Evolutionary conservation across 257 asterid genomes (phyloP).

Genomic region (Solanum appendiculatum): DNA sequence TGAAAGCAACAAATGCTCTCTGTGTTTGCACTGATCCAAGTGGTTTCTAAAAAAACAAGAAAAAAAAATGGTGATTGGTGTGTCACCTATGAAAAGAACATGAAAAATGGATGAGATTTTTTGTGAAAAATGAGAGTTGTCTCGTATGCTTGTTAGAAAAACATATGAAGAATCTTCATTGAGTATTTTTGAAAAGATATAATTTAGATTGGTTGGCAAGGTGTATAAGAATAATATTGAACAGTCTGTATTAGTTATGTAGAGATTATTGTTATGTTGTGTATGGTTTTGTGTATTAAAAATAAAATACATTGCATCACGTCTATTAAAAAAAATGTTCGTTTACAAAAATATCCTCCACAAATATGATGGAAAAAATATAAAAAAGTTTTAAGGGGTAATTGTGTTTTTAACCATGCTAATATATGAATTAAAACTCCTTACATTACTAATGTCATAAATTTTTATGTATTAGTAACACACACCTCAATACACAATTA

Average conservation of each 20-base stretch:
- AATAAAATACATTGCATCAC: background rate
- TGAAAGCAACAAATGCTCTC: too few relatives aligned
- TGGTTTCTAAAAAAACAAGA: too few relatives aligned
- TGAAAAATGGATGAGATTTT: background rate
- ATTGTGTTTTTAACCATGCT: background rate
- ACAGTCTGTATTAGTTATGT: background rate
- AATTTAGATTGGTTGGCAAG: fast-evolving
- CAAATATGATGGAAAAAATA: too few relatives aligned
- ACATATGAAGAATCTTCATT: too few relatives aligned
- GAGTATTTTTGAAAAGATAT: background rate
- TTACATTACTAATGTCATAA: too few relatives aligned
- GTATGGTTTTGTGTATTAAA: too few relatives aligned
- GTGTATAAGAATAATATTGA: background rate
- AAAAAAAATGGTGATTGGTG: background rate
- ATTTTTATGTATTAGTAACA: too few relatives aligned
- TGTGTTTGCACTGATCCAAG: too few relatives aligned
- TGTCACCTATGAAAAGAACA: background rate
- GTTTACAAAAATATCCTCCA: background rate
- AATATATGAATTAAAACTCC: too few relatives aligned
- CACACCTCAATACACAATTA: too few relatives aligned
- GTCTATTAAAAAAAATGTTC: too few relatives aligned
- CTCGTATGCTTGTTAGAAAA: background rate
- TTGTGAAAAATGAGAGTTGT: background rate
- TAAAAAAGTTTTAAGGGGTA: too few relatives aligned
- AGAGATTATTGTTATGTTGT: background rate